These are phyloP conservation scores for Phytophthora parvispora DNA, from an alignment of 352 stramenopile species.

Conservation along the genomic window DNA sequence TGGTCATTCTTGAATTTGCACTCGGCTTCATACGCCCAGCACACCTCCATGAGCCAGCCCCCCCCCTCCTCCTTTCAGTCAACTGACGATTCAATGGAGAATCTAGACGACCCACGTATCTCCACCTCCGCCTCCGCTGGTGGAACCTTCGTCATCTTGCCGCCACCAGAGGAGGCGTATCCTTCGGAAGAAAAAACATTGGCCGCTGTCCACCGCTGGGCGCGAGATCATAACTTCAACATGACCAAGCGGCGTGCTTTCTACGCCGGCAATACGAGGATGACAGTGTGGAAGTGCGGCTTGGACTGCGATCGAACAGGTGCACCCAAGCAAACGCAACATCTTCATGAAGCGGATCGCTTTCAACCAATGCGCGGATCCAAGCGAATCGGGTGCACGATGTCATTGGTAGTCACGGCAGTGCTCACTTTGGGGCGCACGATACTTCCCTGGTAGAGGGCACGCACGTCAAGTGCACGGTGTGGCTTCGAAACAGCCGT, in stretches of 20 bases:
- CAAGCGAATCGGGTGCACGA: constrained; percentile 10
- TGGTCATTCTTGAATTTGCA: neutral
- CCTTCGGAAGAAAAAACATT: neutral
- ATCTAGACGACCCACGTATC: neutral
- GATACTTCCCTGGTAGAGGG: constrained; percentile 11
- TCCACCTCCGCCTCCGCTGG: neutral
- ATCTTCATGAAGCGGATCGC: neutral
- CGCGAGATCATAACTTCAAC: constrained; percentile 6
- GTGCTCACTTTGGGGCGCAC: neutral
- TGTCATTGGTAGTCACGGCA: constrained; percentile 8
- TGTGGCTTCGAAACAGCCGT: neutral
- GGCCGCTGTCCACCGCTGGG: constrained; percentile 17
- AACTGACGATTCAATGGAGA: neutral
- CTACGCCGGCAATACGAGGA: constrained; percentile 1
- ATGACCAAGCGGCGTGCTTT: constrained; percentile 11
- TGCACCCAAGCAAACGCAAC: constrained; percentile 3
- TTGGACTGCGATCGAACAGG: constrained; percentile 10
- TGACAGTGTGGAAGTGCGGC: constrained; percentile 12
- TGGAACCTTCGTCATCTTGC: neutral
- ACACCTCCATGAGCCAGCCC: neutral
- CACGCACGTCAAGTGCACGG: constrained; percentile 6
- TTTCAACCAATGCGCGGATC: constrained; percentile 8
- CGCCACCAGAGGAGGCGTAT: neutral
- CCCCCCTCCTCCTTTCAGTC: neutral
- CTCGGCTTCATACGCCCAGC: neutral